Percentiles rank a stretch among this genome's conserved stretches.
These are phyloP conservation scores for Sordariomycetes sp. DNA, from an alignment of 2,329 filamentous ascomycete genomes.

Conservation along the genomic window DNA sequence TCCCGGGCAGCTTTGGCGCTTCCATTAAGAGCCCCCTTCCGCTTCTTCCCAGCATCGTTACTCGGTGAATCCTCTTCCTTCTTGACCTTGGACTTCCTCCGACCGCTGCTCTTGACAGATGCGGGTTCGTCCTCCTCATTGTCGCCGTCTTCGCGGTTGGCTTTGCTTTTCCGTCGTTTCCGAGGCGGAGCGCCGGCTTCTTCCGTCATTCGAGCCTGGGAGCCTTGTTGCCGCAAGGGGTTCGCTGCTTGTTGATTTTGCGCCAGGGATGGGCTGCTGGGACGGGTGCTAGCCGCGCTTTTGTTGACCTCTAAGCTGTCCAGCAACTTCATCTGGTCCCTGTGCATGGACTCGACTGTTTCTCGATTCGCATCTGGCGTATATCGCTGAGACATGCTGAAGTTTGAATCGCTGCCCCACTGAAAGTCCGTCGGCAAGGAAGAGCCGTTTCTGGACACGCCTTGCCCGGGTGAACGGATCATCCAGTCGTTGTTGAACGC, in stretches of 20 bases:
- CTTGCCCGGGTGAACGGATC: conserved; percentile 18
- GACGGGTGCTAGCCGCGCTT: conserved; percentile 50
- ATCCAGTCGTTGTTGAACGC: conserved; percentile 23
- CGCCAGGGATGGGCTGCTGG: conserved; percentile 38
- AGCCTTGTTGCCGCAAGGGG: conserved; percentile 6
- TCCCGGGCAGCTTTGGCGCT: conserved; percentile 43
- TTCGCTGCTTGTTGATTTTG: not conserved
- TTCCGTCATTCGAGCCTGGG: conserved; percentile 7
- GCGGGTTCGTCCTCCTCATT: not conserved
- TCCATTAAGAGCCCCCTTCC: conserved; percentile 34
- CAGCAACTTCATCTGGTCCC: conserved; percentile 45
- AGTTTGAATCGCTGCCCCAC: conserved; percentile 62
- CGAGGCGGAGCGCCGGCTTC: conserved; percentile 24
- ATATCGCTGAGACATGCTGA: conserved; percentile 49
- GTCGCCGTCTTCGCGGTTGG: conserved; percentile 27
- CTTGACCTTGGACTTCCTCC: conserved; percentile 33
- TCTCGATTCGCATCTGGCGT: conserved; percentile 46
- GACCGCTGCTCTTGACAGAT: conserved; percentile 5
- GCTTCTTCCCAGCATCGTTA: conserved; percentile 27
- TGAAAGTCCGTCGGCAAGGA: conserved; percentile 38
- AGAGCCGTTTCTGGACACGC: conserved; percentile 21
- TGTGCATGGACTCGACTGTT: conserved; percentile 46
- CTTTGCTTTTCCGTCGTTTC: conserved; percentile 46
- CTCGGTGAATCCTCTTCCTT: not conserved
- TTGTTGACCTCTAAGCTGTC: conserved; percentile 46